Conservation (phyloP, 805 yeast species). For the Wickerhamiella hasegawae region DNA sequence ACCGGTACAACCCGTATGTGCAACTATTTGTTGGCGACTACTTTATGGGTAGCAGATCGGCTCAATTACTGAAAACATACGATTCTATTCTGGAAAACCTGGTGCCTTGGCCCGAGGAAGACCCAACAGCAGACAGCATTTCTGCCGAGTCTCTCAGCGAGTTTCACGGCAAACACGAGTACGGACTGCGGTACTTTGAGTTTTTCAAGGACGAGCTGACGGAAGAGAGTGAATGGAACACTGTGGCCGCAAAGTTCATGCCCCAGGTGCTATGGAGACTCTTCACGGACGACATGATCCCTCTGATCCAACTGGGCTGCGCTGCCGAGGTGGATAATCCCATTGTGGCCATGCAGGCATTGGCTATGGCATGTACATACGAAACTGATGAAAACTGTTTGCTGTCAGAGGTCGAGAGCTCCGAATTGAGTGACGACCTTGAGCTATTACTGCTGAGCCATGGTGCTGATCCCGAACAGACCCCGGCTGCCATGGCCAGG, state of each 20-base stretch:
- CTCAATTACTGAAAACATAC: slow-evolving; percentile 17
- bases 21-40: too few relatives aligned
- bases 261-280: slow-evolving; percentile 12
- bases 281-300: slow-evolving; percentile 17
- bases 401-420: too few relatives aligned
- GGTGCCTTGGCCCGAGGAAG: slow-evolving; percentile 24
- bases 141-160: slow-evolving; percentile 20
- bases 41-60: slow-evolving; percentile 23
- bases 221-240: slow-evolving; percentile 22
- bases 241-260: slow-evolving; percentile 15
- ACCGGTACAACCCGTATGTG: too few relatives aligned
- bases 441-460: too few relatives aligned
- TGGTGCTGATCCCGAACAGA: too few relatives aligned
- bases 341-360: slow-evolving; percentile 22
- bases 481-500: too few relatives aligned
- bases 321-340: slow-evolving; percentile 23
- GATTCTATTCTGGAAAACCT: slow-evolving; percentile 16
- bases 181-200: slow-evolving; percentile 24
- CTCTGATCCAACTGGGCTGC: slow-evolving; percentile 22
- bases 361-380: slow-evolving; percentile 15
- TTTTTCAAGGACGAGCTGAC: slow-evolving; percentile 24
- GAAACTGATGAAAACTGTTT: too few relatives aligned
- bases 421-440: too few relatives aligned
- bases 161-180: slow-evolving; percentile 18
- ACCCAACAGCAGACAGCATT: slow-evolving; percentile 23